These are phyloP conservation scores for Trichosanthes truncata DNA, from an alignment of 306 rosid genomes.

Conservation along the genomic window DNA sequence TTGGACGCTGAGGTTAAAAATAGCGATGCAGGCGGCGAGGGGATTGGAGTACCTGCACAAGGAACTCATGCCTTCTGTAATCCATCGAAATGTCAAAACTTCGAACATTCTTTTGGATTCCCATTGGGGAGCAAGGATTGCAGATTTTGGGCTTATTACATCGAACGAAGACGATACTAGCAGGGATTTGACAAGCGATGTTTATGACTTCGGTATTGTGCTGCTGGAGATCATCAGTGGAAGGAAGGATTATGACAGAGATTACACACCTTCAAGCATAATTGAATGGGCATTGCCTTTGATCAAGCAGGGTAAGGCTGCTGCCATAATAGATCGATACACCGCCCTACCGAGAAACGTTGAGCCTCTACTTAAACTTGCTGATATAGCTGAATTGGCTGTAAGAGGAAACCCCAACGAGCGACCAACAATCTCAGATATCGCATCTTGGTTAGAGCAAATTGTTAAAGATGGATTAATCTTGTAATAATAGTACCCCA, in stretches of 20 bases:
- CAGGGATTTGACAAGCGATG: conserved; percentile 45
- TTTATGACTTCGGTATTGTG: conserved; percentile 63
- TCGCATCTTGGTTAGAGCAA: conserved; percentile 77
- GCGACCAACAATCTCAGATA: conserved; percentile 56
- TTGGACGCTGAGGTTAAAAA: conserved; percentile 64
- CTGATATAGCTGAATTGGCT: conserved; percentile 61
- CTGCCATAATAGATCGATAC: conserved; percentile 48
- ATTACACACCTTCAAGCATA: conserved; percentile 45
- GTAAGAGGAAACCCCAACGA: conserved; percentile 43
- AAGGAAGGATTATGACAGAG: conserved; percentile 69
- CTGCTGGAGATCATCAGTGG: conserved; percentile 81
- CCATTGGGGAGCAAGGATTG: conserved; percentile 72
- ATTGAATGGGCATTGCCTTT: conserved; percentile 83
- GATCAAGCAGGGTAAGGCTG: conserved; percentile 69
- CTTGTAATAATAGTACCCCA: conserved; percentile 20
- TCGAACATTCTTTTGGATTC: conserved; percentile 78
- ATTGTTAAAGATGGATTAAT: conserved; percentile 69
- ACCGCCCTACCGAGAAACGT: conserved; percentile 65
- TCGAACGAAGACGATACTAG: conserved; percentile 41
- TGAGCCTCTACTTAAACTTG: conserved; percentile 81
- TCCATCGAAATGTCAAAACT: conserved; percentile 61
- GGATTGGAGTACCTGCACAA: conserved; percentile 82
- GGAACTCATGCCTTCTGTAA: conserved; percentile 62
- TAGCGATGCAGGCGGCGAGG: conserved; percentile 69
- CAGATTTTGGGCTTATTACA: conserved; percentile 64